phyloP scores from a whole-genome alignment of 371 early-diverging fungal genomes.

The Choanephora cucurbitarum region DNA sequence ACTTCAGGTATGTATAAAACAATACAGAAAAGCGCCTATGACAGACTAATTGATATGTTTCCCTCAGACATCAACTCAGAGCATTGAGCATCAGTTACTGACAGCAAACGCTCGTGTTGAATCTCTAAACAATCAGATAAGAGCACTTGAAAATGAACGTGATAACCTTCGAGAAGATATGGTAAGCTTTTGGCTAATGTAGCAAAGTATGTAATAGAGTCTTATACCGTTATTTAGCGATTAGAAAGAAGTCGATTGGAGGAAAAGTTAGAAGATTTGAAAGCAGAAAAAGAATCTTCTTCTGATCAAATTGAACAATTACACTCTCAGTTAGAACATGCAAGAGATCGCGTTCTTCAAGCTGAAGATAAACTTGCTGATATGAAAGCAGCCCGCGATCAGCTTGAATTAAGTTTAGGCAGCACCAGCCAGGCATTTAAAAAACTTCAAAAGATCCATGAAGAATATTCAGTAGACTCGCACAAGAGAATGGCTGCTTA shows the following conservation, averaged over 20 bases:
- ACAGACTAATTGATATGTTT: no score
- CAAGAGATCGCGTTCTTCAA: conserved; percentile 5
- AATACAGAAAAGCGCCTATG: no score
- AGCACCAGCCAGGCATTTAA: conserved; percentile 5
- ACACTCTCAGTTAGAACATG: not conserved
- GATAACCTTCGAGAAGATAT: conserved; percentile 1
- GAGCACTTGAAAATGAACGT: conserved; percentile 1
- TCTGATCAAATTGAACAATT: not conserved
- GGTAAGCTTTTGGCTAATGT: conserved; percentile 1
- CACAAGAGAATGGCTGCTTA: not conserved
- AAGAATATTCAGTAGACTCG: not conserved
- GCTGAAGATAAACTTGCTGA: not conserved
- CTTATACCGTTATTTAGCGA: not conserved
- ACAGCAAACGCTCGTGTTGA: not conserved
- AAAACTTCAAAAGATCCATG: not conserved
- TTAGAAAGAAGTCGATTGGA: not conserved
- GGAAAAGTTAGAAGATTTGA: not conserved
- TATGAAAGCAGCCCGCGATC: not conserved
- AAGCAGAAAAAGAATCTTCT: conserved; percentile 1
- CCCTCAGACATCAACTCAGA: not conserved
- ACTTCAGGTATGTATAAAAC: conserved; percentile 1
- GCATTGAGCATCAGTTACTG: not conserved
- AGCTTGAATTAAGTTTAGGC: conserved; percentile 3
- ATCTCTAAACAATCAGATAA: not conserved
- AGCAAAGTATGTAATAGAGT: no score